These are phyloP conservation scores for Mrakia hoshinonis DNA, from an alignment of 768 basidiomycete species.

Conservation along the genomic window DNA sequence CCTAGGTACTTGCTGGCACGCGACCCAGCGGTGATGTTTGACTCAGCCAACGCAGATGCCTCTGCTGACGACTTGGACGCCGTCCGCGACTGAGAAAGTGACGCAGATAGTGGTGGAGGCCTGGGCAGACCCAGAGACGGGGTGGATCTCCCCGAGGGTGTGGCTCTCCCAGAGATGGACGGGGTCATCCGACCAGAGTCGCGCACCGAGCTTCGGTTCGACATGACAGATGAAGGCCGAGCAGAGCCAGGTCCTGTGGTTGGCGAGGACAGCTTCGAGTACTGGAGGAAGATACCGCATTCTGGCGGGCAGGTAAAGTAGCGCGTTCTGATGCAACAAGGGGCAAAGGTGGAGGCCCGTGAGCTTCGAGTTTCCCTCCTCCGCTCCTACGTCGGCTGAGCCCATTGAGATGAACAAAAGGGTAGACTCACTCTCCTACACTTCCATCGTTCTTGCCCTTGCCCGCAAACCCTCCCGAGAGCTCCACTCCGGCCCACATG, in stretches of 20 bases:
- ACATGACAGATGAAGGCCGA: constrained; percentile 72
- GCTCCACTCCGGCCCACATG: constrained; percentile 86
- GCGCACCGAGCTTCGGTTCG: constrained; percentile 46
- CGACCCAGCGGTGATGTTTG: constrained; percentile 66
- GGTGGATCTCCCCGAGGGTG: constrained; percentile 40
- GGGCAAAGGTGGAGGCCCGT: background rate
- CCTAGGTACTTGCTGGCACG: constrained; percentile 69
- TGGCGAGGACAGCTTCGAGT: constrained; percentile 68
- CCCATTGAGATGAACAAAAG: constrained; percentile 19
- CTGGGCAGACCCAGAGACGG: constrained; percentile 29
- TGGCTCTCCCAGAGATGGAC: constrained; percentile 36
- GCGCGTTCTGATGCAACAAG: constrained; percentile 2
- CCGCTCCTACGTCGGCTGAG: background rate
- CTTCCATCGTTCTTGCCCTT: constrained; percentile 93
- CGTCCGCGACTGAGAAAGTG: constrained; percentile 12
- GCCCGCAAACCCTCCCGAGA: constrained; percentile 72
- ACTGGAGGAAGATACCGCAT: constrained; percentile 85
- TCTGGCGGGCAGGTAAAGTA: constrained; percentile 79
- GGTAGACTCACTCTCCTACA: constrained; percentile 65
- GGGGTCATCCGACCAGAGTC: constrained; percentile 46
- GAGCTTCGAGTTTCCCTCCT: constrained; percentile 3
- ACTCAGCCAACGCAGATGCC: constrained; percentile 28
- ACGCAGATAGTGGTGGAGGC: background rate
- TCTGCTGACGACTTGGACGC: constrained; percentile 28
- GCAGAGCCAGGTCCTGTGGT: constrained; percentile 53